These are phyloP conservation scores for Viola pubescens DNA, from an alignment of 441 rosid species.

Conservation along the genomic window DNA sequence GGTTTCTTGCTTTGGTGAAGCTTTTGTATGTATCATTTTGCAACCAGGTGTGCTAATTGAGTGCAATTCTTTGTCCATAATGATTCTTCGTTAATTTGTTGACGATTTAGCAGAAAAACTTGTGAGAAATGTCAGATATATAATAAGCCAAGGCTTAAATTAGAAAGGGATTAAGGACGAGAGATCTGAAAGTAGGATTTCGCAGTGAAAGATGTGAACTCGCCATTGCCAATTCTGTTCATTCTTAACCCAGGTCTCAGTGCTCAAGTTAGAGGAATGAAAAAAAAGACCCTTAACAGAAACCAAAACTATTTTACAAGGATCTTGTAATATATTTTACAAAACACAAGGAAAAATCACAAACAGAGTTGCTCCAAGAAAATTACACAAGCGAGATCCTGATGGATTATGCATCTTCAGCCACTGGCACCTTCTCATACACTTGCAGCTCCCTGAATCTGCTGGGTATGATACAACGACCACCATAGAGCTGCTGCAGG, in stretches of 20 bases:
- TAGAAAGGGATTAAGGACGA: no score
- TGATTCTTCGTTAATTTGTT: no score
- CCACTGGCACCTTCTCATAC: slow-evolving; percentile 47
- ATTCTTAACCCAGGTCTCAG: no score
- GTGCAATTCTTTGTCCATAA: not conserved
- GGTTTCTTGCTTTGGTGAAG: slow-evolving; percentile 1
- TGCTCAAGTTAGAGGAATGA: no score
- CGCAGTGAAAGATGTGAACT: no score
- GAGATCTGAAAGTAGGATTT: no score
- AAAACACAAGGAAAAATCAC: slow-evolving; percentile 46
- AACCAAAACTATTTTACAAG: slow-evolving; percentile 72
- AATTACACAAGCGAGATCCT: no score
- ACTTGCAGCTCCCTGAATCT: slow-evolving; percentile 32
- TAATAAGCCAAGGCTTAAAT: no score
- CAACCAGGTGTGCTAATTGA: not conserved
- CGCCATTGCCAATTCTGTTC: no score
- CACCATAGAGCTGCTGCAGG: slow-evolving; percentile 71
- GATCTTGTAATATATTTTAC: slow-evolving; percentile 85
- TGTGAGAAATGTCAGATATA: no score
- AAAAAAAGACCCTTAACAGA: slow-evolving; percentile 5
- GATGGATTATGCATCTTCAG: not conserved
- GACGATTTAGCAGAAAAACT: no score
- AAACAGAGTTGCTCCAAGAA: no score
- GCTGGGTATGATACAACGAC: slow-evolving; percentile 52
- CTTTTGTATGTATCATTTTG: not conserved